phyloP scores from a whole-genome alignment of 257 asterid species.

The Nicotiana obtusifolia region DNA sequence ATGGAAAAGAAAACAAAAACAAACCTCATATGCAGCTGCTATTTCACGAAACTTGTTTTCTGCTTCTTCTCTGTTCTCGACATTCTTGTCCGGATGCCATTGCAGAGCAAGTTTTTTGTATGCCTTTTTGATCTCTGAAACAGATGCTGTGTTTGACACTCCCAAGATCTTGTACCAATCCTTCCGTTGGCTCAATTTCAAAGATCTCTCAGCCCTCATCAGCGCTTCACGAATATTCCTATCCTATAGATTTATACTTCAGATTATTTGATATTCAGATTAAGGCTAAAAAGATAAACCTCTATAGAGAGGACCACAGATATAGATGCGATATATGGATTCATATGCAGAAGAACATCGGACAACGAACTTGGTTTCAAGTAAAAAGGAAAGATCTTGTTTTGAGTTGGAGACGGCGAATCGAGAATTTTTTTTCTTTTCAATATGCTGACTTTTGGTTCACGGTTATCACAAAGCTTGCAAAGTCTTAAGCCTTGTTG shows the following conservation, averaged over 20 bases:
- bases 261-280: conserved; percentile 1
- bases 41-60: conserved; percentile 84
- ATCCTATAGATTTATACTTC: conserved; percentile 31
- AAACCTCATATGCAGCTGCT: conserved; percentile 98
- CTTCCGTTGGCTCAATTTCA: conserved; percentile 86
- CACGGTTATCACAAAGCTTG: neutral
- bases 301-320: neutral
- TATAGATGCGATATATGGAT: neutral
- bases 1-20: neutral
- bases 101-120: conserved; percentile 94
- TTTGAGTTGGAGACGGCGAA: neutral
- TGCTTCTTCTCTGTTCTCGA: conserved; percentile 87
- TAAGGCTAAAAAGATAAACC: neutral
- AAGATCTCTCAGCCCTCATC: conserved; percentile 69
- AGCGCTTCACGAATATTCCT: conserved; percentile 58
- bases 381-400: neutral
- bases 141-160: conserved; percentile 56
- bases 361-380: neutral
- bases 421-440: neutral
- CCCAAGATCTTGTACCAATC: conserved; percentile 97
- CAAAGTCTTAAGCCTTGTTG: neutral
- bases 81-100: conserved; percentile 97
- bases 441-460: neutral
- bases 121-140: conserved; percentile 84
- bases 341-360: neutral